A percentile compares a stretch with the other conserved stretches of the same genome.
Conservation (phyloP, 495 filamentous ascomycete species). For the Oidiodendron maius region DNA sequence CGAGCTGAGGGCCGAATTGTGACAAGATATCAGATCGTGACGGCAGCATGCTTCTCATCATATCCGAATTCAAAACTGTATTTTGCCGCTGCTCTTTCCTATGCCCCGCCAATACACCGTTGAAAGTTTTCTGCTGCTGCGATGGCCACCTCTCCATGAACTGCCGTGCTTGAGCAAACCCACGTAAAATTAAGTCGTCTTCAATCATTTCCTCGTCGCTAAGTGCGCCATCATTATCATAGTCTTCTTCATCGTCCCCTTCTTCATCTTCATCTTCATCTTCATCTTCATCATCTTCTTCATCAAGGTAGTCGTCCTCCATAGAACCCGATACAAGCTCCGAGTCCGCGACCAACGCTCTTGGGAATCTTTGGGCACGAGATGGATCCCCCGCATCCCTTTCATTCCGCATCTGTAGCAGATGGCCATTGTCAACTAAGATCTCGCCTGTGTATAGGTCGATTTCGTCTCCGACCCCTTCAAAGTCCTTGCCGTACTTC, state of each 20-base stretch:
- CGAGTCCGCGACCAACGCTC: conserved; percentile 4
- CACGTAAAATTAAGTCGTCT: conserved; percentile 25
- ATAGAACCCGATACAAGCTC: conserved; percentile 1
- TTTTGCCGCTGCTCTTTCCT: background rate
- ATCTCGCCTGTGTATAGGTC: conserved; percentile 72
- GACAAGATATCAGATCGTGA: conserved; percentile 19
- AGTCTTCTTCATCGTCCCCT: conserved; percentile 10
- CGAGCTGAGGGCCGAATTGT: conserved; percentile 21
- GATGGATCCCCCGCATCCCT: conserved; percentile 32
- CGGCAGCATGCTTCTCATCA: conserved; percentile 2
- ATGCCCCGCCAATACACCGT: background rate
- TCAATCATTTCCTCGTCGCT: conserved; percentile 23
- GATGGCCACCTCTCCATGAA: conserved; percentile 9
- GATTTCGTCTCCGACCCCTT: conserved; percentile 74
- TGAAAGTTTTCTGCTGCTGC: conserved; percentile 3
- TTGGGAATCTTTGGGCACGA: background rate
- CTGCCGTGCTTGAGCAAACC: conserved; percentile 14
- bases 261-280: conserved; percentile 12
- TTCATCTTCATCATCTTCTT: conserved; percentile 7
- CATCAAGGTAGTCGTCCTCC: conserved; percentile 14
- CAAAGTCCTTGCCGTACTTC: conserved; percentile 81
- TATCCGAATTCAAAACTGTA: background rate
- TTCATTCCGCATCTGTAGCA: conserved; percentile 51
- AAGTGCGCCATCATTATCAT: conserved; percentile 10
- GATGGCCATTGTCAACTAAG: conserved; percentile 82